Conservation (phyloP, 257 asterid species). For the Avicennia marina region DNA sequence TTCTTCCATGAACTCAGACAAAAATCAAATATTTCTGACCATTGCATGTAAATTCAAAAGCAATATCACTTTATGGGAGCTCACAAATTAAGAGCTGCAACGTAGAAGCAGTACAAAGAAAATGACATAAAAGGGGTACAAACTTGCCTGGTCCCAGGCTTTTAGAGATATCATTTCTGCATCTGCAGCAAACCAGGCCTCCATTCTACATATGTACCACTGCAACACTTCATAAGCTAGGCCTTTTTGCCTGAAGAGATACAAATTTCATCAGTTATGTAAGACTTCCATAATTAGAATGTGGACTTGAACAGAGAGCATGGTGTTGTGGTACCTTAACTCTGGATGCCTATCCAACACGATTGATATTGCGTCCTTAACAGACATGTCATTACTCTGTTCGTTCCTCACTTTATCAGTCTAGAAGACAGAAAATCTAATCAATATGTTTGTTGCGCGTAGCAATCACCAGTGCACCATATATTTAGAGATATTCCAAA, state of each 20-base stretch:
- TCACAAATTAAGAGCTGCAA: no score
- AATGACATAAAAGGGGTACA: neutral
- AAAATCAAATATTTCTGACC: no score
- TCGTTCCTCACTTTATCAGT: slow-evolving; percentile 87
- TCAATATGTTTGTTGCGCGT: slow-evolving; percentile 11
- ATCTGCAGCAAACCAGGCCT: slow-evolving; percentile 99
- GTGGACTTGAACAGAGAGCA: neutral
- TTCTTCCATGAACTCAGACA: no score
- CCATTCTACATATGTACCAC: slow-evolving; percentile 99
- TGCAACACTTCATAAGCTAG: slow-evolving; percentile 83
- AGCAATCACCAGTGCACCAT: neutral
- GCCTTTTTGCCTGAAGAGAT: slow-evolving; percentile 64
- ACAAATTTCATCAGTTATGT: slow-evolving; percentile 18
- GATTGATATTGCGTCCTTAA: slow-evolving; percentile 70
- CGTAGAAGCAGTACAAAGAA: no score
- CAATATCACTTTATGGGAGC: no score
- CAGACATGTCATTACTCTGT: slow-evolving; percentile 73
- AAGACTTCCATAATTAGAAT: slow-evolving; percentile 16
- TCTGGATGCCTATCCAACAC: slow-evolving; percentile 82
- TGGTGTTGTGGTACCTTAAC: slow-evolving; percentile 45
- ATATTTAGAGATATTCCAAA: slow-evolving; percentile 1
- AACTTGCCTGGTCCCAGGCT: slow-evolving; percentile 95
- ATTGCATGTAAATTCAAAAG: no score
- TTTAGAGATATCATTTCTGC: slow-evolving; percentile 92
- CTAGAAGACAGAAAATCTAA: slow-evolving; percentile 35